phyloP scores from a whole-genome alignment of 1,284 basidiomycete genomes.

The Microbotryum lychnidis-dioicae region DNA sequence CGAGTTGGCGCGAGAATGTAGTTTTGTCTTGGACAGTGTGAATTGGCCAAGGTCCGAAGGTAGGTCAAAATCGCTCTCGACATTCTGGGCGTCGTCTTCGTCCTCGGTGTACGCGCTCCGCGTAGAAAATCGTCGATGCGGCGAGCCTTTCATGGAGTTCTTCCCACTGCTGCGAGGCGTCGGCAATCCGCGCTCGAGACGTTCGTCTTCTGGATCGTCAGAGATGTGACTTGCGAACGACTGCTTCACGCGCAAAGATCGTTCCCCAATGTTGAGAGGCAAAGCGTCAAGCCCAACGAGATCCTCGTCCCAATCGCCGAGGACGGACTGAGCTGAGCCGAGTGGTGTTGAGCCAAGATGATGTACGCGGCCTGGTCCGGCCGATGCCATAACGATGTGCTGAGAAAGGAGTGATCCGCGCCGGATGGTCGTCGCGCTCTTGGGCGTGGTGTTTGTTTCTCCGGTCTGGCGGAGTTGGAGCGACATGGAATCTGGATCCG shows the following conservation, averaged over 20 bases:
- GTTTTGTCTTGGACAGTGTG: not conserved
- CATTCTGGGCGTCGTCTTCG: slow-evolving; percentile 52
- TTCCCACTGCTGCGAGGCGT: slow-evolving; percentile 56
- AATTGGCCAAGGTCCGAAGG: slow-evolving; percentile 44
- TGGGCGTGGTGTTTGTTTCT: not conserved
- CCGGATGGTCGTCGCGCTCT: slow-evolving; percentile 7
- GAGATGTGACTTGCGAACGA: slow-evolving; percentile 54
- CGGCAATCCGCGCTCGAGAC: slow-evolving; percentile 55
- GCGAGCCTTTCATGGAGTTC: slow-evolving; percentile 50
- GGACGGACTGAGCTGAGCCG: slow-evolving; percentile 13
- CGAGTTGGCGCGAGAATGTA: no score
- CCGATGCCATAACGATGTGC: slow-evolving; percentile 1
- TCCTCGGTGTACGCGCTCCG: slow-evolving; percentile 35
- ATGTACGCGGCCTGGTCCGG: slow-evolving; percentile 2
- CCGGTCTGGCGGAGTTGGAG: not conserved
- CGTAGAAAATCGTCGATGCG: slow-evolving; percentile 18
- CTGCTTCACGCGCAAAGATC: slow-evolving; percentile 37
- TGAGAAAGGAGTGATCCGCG: slow-evolving; percentile 7
- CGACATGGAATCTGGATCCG: not conserved
- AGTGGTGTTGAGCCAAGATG: slow-evolving; percentile 23
- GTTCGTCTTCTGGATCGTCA: slow-evolving; percentile 51
- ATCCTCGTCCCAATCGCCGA: slow-evolving; percentile 37
- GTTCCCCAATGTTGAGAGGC: slow-evolving; percentile 37
- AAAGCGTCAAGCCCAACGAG: slow-evolving; percentile 19
- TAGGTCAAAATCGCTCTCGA: slow-evolving; percentile 65